Evolutionary conservation across 305 asterid genomes (phyloP), one percentile per base, ranked within the genome.

Genomic region (Vinca major): DNA sequence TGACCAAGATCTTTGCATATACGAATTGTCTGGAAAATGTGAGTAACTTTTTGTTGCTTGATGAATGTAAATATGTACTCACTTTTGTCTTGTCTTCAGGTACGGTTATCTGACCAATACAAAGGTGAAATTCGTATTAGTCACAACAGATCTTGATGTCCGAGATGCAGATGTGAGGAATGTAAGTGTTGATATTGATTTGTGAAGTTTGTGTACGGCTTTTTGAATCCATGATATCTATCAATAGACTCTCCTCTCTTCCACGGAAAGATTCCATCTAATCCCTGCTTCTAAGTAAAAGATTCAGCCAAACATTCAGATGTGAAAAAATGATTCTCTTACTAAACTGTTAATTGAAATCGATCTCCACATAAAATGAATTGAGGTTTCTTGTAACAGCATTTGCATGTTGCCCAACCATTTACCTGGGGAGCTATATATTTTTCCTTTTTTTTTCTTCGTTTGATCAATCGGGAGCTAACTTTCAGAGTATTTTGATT

Each of bases 21-120:
- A 52, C 5, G 26, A 16, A 39, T 10, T 37, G n/a, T 3, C 16
- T 37, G 43, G 33, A 49, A 14, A 6, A 50, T 16, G 19, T n/a
- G 3, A 61, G 3, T 9, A 26, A 26, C 33, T 9, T 3, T 26
- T 8, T 4, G 45, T 55, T 57, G 36, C 49, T 7, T 6, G 62
- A 48, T 21, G 47, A 26, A 26, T 26, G 33, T 26, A 26, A 26
- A 26, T 26, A n/a, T n/a, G n/a, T n/a, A 26, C 40, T 60, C 40
- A 36, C 69, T 49, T 26, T 4, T 70, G 21, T 52, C 49, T 70
- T 66, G 71, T 70, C 71, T 77, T 71, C 82, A 93, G 99, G 82
- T 93, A 93, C 68, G 99, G 99, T 50, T 93, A 90, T 78, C 76
- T 93, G 83, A 93, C 99, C 20, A 93, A 93, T 74, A 93, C 99